Evolutionary conservation across 352 stramenopile species (phyloP).

Genomic region (Aphanomyces cochlioides): DNA sequence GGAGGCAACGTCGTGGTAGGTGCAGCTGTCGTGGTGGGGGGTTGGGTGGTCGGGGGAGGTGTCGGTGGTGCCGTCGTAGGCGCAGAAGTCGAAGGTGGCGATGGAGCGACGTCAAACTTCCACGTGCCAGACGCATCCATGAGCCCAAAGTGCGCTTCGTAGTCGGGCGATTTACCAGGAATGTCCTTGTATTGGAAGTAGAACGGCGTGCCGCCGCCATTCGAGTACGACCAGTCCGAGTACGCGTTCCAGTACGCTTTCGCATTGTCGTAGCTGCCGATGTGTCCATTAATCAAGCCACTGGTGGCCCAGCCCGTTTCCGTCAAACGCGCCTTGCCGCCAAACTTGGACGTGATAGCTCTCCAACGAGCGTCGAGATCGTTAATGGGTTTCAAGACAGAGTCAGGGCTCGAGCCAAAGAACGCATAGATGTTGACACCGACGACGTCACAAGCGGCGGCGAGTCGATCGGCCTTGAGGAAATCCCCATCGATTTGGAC

Average conservation of each 20-base stretch:
- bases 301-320: conserved; percentile 38
- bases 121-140: conserved; percentile 31
- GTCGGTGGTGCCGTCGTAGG: conserved; percentile 6
- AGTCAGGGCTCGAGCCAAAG: conserved; percentile 34
- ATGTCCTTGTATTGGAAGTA: conserved; percentile 31
- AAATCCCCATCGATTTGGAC: conserved; percentile 40
- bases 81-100: neutral
- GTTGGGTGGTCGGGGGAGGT: neutral
- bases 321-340: conserved; percentile 35
- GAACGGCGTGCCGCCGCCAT: conserved; percentile 27
- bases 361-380: conserved; percentile 33
- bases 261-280: conserved; percentile 27
- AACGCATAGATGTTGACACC: conserved; percentile 46
- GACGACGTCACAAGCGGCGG: conserved; percentile 39
- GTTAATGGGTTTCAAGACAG: conserved; percentile 34
- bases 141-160: conserved; percentile 60
- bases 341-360: conserved; percentile 31
- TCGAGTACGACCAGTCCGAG: conserved; percentile 19
- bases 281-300: conserved; percentile 34
- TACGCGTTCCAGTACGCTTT: conserved; percentile 28
- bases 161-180: conserved; percentile 35
- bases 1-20: conserved; percentile 9
- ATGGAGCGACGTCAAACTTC: conserved; percentile 28
- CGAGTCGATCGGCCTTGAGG: conserved; percentile 36
- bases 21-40: conserved; percentile 8